Percentiles rank a stretch among this genome's conserved stretches.
Evolutionary conservation across 2,329 filamentous ascomycete genomes (phyloP).

Genomic region (Aspergillus aculeatus): DNA sequence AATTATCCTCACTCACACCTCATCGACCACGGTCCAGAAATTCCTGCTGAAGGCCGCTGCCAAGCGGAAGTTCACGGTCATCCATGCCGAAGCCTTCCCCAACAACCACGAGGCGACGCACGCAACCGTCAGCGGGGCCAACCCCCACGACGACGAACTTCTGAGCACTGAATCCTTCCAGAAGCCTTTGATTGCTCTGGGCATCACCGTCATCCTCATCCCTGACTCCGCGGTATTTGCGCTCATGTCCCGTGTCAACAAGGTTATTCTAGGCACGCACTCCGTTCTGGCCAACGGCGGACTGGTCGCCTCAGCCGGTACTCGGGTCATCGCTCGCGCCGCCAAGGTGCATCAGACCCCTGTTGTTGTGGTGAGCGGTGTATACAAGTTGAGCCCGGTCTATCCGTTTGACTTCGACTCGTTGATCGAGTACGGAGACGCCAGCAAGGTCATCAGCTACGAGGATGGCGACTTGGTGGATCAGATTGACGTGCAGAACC

Average conservation of each 20-base stretch:
- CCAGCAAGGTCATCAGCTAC: slow-evolving; percentile 72
- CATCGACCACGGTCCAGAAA: slow-evolving; percentile 80
- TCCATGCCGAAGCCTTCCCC: slow-evolving; percentile 73
- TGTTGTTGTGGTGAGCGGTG: slow-evolving; percentile 83
- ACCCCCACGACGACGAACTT: slow-evolving; percentile 49
- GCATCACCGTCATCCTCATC: slow-evolving; percentile 79
- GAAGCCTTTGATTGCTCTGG: slow-evolving; percentile 74
- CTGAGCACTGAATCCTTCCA: slow-evolving; percentile 57
- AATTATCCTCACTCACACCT: slow-evolving; percentile 84
- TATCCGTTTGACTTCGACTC: slow-evolving; percentile 80
- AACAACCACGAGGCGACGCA: slow-evolving; percentile 67
- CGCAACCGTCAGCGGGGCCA: slow-evolving; percentile 58
- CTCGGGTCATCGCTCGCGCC: slow-evolving; percentile 76
- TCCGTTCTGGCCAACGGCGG: slow-evolving; percentile 86
- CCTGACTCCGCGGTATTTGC: slow-evolving; percentile 84
- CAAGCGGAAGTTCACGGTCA: slow-evolving; percentile 88
- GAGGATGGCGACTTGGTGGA: slow-evolving; percentile 77
- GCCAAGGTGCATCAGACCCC: slow-evolving; percentile 79
- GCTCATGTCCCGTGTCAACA: slow-evolving; percentile 92
- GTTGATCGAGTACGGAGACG: slow-evolving; percentile 82
- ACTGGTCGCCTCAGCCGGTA: slow-evolving; percentile 80
- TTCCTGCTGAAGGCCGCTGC: slow-evolving; percentile 84
- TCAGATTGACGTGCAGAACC: slow-evolving; percentile 73
- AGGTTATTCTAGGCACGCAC: slow-evolving; percentile 86
- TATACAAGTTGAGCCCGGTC: slow-evolving; percentile 91